phyloP scores from a whole-genome alignment of 2,329 filamentous ascomycete genomes.

The Fusarium irregulare region DNA sequence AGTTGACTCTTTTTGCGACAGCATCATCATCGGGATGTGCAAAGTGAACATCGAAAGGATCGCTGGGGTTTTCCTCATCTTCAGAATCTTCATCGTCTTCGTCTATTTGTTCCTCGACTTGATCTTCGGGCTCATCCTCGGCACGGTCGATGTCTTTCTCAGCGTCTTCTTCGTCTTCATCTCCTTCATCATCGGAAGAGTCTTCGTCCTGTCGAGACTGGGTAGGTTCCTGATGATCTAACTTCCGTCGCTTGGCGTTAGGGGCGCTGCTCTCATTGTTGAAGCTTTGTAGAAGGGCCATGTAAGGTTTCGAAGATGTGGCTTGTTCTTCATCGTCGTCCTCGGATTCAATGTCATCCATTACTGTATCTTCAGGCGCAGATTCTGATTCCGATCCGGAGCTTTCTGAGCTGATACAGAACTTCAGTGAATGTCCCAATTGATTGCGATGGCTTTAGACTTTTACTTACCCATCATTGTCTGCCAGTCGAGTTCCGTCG shows the following conservation, averaged over 20 bases:
- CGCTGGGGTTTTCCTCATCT: constrained; percentile 65
- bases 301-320: constrained; percentile 62
- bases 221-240: constrained; percentile 54
- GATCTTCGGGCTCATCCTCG: constrained; percentile 47
- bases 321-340: constrained; percentile 62
- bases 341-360: constrained; percentile 55
- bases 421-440: background rate
- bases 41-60: constrained; percentile 88
- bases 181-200: constrained; percentile 51
- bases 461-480: constrained; percentile 52
- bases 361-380: constrained; percentile 51
- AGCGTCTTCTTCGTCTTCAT: constrained; percentile 54
- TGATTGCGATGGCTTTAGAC: accelerated
- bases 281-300: constrained; percentile 69
- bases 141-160: constrained; percentile 58
- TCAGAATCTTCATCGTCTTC: constrained; percentile 54
- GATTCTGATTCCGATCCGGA: constrained; percentile 47
- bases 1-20: constrained; percentile 65
- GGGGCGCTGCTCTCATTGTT: constrained; percentile 58
- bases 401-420: constrained; percentile 28
- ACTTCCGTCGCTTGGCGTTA: constrained; percentile 67
- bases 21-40: constrained; percentile 71
- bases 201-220: constrained; percentile 38
- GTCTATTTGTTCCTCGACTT: constrained; percentile 46
- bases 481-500: constrained; percentile 52